Evolutionary conservation across 164 flowering plant genomes (phyloP), one percentile per base, ranked within the genome.

Genomic region (Tetracentron sinense): DNA sequence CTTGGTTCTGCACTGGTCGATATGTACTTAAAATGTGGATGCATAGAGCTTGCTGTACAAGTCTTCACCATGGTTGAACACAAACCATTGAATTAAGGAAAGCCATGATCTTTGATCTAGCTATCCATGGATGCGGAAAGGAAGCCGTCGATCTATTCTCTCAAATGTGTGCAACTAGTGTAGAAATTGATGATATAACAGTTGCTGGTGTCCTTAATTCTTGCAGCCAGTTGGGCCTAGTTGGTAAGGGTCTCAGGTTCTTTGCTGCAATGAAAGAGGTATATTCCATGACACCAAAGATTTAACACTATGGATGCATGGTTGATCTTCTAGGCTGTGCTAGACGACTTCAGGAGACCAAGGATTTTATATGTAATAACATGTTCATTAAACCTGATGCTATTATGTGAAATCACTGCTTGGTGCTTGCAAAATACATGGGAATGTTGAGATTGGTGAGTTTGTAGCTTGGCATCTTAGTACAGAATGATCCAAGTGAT

Each of bases 1-100:
- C 75, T 72, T 56, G 72, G 67, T 31, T 58, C 71, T 2, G 65
- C 75, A 35, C 61, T 72, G 31, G 48, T 72, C 19, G 72, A 72
- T 46, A 72, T 72, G 69, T 60, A 72, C 56, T 63, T 65, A 30
- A 72, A 72, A 49, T 72, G 72, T 53, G 75, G 72, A 20, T 44
- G 55, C 35, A 48, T 72, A 46, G 51, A 63, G n/a, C 38, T 57
- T 17, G 75, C 75, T 6, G 29, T 53, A 31, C 22, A 35, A 14
- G 48, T 72, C 29, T 72, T 72, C 46, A 23, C 52, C 29, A 57
- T 17, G 23, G 61, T 68, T 25, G 65, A 57, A 10, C 46, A 54
- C 12, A 68, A 64, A 54, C 53, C 6, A 54, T 64, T 26, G 69
- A 62, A 22, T 50, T 63, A 54, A 67, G 72, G 72, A 72, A 65